Evolutionary conservation across 306 rosid genomes (phyloP).

Genomic region (Pyrus bretschneideri): DNA sequence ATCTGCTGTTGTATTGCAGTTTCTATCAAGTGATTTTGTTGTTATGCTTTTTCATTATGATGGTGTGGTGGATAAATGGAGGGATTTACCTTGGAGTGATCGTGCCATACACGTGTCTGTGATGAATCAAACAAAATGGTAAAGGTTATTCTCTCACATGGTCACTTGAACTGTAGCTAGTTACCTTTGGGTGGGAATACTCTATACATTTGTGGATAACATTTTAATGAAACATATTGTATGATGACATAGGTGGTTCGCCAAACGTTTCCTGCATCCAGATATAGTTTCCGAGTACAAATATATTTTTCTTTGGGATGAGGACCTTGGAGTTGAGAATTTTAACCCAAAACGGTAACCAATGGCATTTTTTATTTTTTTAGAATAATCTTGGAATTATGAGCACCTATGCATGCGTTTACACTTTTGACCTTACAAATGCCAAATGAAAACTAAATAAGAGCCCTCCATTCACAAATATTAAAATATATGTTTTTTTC

Average conservation of each 20-base stretch:
- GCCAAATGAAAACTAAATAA: too few relatives aligned
- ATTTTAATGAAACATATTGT: constrained; percentile 3
- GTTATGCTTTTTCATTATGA: constrained; percentile 68
- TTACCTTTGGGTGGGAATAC: background rate
- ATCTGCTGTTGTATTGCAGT: constrained; percentile 26
- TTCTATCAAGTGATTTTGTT: constrained; percentile 33
- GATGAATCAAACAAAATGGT: constrained; percentile 66
- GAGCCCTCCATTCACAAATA: too few relatives aligned
- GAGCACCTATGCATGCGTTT: too few relatives aligned
- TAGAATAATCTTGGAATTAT: background rate
- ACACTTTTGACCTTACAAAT: too few relatives aligned
- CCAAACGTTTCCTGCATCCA: constrained; percentile 94
- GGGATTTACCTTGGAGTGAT: constrained; percentile 40
- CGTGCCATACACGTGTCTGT: constrained; percentile 49
- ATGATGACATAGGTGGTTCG: constrained; percentile 71
- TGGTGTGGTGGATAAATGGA: constrained; percentile 52
- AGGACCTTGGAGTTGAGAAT: constrained; percentile 84
- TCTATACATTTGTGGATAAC: background rate
- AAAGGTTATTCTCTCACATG: background rate
- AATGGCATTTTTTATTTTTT: background rate
- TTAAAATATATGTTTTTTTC: background rate
- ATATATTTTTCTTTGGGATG: constrained; percentile 94
- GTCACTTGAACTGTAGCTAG: background rate
- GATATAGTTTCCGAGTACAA: constrained; percentile 70
- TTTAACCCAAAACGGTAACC: constrained; percentile 63